Evolutionary conservation across 225 moss, liverwort and hornwort genomes (phyloP).

Genomic region (Rhytidiadelphus loreus): DNA sequence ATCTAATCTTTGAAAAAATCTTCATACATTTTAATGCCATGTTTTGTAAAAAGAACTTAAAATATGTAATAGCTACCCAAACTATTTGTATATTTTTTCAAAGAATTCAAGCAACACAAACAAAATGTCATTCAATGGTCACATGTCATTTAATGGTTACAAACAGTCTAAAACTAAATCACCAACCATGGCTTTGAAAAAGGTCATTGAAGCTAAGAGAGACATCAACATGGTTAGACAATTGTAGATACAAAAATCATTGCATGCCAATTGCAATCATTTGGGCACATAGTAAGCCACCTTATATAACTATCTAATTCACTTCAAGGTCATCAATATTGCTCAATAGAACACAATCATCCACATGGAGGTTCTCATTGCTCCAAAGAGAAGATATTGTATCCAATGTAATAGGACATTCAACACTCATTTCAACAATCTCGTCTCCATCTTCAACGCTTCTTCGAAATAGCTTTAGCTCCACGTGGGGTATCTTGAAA

Average conservation of each 20-base stretch:
- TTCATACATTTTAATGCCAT: too few species aligned
- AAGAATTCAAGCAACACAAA: not conserved
- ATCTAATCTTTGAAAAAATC: too few species aligned
- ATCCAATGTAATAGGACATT: too few species aligned
- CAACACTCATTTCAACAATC: fast-evolving
- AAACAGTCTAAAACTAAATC: not conserved
- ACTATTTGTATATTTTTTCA: too few species aligned
- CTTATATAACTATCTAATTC: not conserved
- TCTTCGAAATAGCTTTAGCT: not conserved
- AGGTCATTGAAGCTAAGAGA: not conserved
- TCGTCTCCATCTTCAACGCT: not conserved
- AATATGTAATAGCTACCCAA: too few species aligned
- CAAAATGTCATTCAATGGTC: not conserved
- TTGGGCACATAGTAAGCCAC: not conserved
- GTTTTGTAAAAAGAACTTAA: too few species aligned
- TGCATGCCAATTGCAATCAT: not conserved
- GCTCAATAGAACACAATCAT: not conserved
- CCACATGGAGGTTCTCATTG: not conserved
- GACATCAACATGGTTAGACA: not conserved
- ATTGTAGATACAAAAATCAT: not conserved
- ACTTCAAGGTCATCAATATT: not conserved
- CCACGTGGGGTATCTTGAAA: too few species aligned
- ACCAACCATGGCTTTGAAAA: not conserved
- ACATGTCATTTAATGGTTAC: not conserved
- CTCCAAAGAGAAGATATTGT: not conserved